These are phyloP conservation scores for Psilocybe cyanescens DNA, from an alignment of 768 basidiomycete genomes.

Conservation along the genomic window DNA sequence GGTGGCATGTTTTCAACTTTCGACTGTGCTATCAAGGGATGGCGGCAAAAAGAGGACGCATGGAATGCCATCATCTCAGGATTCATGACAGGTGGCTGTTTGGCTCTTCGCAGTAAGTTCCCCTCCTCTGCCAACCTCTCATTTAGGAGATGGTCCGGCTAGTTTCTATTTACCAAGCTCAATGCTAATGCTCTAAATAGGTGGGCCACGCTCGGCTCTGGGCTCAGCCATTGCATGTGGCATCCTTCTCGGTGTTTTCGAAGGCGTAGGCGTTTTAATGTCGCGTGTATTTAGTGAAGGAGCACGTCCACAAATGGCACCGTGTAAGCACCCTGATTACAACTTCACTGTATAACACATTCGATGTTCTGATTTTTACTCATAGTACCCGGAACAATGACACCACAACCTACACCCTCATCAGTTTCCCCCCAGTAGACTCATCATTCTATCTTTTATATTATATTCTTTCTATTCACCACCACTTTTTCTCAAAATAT, in stretches of 20 bases:
- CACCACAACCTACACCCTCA: conserved; percentile 47
- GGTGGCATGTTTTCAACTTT: conserved; percentile 99
- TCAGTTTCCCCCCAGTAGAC: conserved; percentile 54
- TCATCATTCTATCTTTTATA: conserved; percentile 30
- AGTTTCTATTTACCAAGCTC: conserved; percentile 3
- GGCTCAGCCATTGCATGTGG: conserved; percentile 96
- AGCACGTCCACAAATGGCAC: conserved; percentile 79
- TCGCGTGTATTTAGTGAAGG: conserved; percentile 87
- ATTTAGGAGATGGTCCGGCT: not conserved
- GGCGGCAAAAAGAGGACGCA: conserved; percentile 95
- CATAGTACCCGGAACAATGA: conserved; percentile 59
- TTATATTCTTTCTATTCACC: conserved; percentile 22
- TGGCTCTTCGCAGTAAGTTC: conserved; percentile 91
- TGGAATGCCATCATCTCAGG: conserved; percentile 99
- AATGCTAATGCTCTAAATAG: conserved; percentile 40
- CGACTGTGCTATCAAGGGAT: conserved; percentile 97
- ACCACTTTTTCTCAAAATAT: conserved; percentile 7
- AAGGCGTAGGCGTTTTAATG: conserved; percentile 93
- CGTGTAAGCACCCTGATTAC: conserved; percentile 53
- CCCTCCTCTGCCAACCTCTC: not conserved
- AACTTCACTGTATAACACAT: conserved; percentile 9
- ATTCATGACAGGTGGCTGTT: conserved; percentile 96
- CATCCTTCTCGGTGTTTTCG: conserved; percentile 92
- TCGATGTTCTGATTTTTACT: not conserved
- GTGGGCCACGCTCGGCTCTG: conserved; percentile 89